Evolutionary conservation across 1,284 basidiomycete genomes (phyloP), one percentile per base, ranked within the genome.

Genomic region (Ustanciosporium gigantosporum): DNA sequence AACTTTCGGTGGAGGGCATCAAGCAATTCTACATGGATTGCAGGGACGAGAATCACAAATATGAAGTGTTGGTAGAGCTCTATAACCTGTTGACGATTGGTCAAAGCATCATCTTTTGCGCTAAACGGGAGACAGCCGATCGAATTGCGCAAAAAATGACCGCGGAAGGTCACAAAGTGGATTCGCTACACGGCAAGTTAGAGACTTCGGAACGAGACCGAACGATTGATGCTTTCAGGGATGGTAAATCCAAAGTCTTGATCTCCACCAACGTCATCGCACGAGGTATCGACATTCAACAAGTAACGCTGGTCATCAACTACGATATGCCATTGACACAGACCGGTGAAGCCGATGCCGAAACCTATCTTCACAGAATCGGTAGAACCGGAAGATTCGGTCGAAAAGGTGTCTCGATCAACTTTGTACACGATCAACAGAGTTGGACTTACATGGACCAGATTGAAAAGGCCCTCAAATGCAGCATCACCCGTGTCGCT

Each of bases 191-290:
- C 75, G 95, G 95, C 31, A 89, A 90, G 36, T 94, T 96, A 79
- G 88, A 93, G 66, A 87, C 88, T 13, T 67, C 82, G 2, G 91
- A 94, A 74, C 90, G 95, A 70, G 95, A 99, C 79, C 76, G 84
- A 29, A 88, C 94, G 62, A 94, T 98, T 73, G 93, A 97, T 77
- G 86, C 86, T 21, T 99, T 98, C 86, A 85, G 95, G 41, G 88
- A 95, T 70, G 95, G 95, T 51, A 88, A 88, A 77, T 91, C 91
- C 79, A 98, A 98, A 80, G 94, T 96, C 31, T 82, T 99, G 62
- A 98, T 99, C 78, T 96, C 95, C 43, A 99, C 95, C 44, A 98
- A 99, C 79, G 95, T 99, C 70, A 89, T 98, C 66, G 92, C 95
- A 8, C 87, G 95, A 27, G 95, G 95, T 36, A 98, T 99, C 81